phyloP scores from a whole-genome alignment of 495 filamentous ascomycete genomes.

The Staphylotrichum tortipilum region DNA sequence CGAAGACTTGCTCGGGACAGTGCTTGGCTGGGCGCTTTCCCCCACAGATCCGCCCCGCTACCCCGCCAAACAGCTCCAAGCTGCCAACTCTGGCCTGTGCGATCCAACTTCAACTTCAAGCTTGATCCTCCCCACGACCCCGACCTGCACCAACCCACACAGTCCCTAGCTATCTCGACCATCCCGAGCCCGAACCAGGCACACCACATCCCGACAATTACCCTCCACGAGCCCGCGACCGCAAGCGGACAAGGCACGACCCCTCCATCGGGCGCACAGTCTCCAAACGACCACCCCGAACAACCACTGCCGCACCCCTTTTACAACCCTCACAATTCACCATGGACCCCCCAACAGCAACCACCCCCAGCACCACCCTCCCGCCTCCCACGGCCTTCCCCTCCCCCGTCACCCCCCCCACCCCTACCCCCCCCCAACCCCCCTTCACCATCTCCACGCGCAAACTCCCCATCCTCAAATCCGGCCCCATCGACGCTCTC shows the following conservation, averaged over 20 bases:
- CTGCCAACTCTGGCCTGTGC: not conserved
- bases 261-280: too few relatives aligned
- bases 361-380: not conserved
- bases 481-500: conserved; percentile 83
- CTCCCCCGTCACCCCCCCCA: conserved; percentile 22
- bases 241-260: too few relatives aligned
- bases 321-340: not conserved
- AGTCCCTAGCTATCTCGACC: too few relatives aligned
- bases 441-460: conserved; percentile 65
- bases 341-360: conserved; percentile 2
- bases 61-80: conserved; percentile 1
- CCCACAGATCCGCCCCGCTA: not conserved
- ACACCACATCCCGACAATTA: too few relatives aligned
- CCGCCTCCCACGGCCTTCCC: not conserved
- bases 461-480: conserved; percentile 87
- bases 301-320: not conserved
- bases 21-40: too few relatives aligned
- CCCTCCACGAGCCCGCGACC: too few relatives aligned
- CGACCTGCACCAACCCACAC: too few relatives aligned
- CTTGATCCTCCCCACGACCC: too few relatives aligned
- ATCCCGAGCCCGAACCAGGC: too few relatives aligned
- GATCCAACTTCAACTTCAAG: not conserved
- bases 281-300: not conserved
- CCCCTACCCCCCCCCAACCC: conserved; percentile 42
- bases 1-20: too few relatives aligned